These are phyloP conservation scores for Neurospora africana DNA, from an alignment of 495 filamentous ascomycete species.

Conservation along the genomic window DNA sequence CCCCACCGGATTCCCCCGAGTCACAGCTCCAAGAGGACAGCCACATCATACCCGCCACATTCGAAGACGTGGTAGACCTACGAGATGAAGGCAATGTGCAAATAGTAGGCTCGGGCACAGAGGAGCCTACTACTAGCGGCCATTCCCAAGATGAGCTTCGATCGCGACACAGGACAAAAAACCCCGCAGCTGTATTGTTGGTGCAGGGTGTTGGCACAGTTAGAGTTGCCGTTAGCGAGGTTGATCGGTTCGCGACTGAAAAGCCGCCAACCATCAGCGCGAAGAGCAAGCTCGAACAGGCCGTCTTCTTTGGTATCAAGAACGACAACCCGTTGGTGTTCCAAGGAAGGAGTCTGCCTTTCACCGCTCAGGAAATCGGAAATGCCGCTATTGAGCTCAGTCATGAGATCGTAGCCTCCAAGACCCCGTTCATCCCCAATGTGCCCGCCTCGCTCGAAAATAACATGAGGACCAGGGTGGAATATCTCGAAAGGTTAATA, in stretches of 20 bases:
- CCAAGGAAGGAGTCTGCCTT: constrained; percentile 49
- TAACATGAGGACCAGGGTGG: constrained; percentile 60
- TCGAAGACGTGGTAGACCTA: constrained; percentile 79
- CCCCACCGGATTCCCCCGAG: constrained; percentile 50
- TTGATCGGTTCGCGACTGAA: constrained; percentile 38
- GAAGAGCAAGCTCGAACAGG: constrained; percentile 85
- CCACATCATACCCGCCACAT: constrained; percentile 45
- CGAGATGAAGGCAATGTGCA: constrained; percentile 52
- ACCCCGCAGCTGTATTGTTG: constrained; percentile 60
- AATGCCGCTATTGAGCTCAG: constrained; percentile 70
- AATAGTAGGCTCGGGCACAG: constrained; percentile 51
- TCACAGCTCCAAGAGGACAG: constrained; percentile 59
- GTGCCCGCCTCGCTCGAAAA: constrained; percentile 66
- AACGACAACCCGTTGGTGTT: constrained; percentile 74
- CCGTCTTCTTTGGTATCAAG: constrained; percentile 79
- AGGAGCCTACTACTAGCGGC: constrained; percentile 36
- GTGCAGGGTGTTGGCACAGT: constrained; percentile 73
- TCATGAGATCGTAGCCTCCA: constrained; percentile 67
- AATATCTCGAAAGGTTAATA: constrained; percentile 62
- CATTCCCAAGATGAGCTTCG: constrained; percentile 32
- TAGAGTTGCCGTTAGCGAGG: constrained; percentile 51
- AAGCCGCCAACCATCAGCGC: constrained; percentile 52
- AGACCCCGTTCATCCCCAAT: constrained; percentile 57
- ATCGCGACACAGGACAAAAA: constrained; percentile 42
- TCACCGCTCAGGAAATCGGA: constrained; percentile 59